Conservation (phyloP, 116 monocot species). For the Cymodocea nodosa region DNA sequence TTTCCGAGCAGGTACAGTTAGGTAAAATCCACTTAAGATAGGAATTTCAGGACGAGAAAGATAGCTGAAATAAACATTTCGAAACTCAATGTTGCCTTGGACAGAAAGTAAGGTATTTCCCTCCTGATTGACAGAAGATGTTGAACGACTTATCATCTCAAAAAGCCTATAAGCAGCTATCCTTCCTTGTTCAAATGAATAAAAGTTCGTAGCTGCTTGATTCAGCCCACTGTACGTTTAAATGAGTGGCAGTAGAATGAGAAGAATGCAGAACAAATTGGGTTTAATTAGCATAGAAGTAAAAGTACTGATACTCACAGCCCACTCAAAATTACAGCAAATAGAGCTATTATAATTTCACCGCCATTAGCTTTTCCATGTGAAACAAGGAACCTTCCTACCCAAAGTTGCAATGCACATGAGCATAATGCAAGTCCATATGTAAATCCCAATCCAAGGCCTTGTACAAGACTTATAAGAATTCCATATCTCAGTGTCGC, state of each 20-base stretch:
- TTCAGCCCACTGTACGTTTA: slow-evolving; percentile 66
- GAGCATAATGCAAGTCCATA: slow-evolving; percentile 99
- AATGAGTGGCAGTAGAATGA: slow-evolving; percentile 3
- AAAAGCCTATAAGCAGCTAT: slow-evolving; percentile 98
- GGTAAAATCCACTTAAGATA: slow-evolving; percentile 89
- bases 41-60: slow-evolving; percentile 98
- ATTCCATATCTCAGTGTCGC: slow-evolving; percentile 96
- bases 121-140: slow-evolving; percentile 78
- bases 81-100: slow-evolving; percentile 92
- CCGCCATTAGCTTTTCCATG: slow-evolving; percentile 82
- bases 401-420: slow-evolving; percentile 97
- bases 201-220: slow-evolving; percentile 99
- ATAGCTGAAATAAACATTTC: slow-evolving; percentile 98
- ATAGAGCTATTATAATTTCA: slow-evolving; percentile 85
- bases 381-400: slow-evolving; percentile 67
- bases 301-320: slow-evolving; percentile 50
- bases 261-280: background rate
- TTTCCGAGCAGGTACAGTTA: slow-evolving; percentile 95
- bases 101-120: slow-evolving; percentile 62
- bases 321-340: slow-evolving; percentile 93
- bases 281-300: background rate
- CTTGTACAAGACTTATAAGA: slow-evolving; percentile 98
- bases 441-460: slow-evolving; percentile 97
- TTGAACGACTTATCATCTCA: slow-evolving; percentile 99
- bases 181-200: slow-evolving; percentile 97